Base-by-base conservation (phyloP, 2,329 filamentous ascomycete species). In the Hyphodiscus sp. region DNA sequence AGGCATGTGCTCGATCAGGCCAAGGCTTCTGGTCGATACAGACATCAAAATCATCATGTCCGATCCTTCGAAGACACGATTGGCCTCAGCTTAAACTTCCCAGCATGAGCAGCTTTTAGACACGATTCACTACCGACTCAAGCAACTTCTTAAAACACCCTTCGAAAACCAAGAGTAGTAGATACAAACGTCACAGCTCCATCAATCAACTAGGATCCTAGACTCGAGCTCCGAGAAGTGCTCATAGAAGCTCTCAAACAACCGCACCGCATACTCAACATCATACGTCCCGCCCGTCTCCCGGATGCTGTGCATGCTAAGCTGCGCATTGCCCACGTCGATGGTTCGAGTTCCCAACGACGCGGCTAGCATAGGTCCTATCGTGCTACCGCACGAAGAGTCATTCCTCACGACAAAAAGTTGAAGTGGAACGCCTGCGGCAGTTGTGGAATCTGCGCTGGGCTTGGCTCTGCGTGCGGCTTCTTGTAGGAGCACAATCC, bases 381-480 rank as follows among this genome's bases (percentile, higher is more conserved):
- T 99, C 38, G 94, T 99, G 74, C 89, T 92, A 52, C 94, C 94
- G 70, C 94, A 99, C 50, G 87, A 83, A 3, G 87, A 94, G 70
- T 99, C 94, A 71, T 99, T 99, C 67, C 91, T 83, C 46, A 97
- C 92, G 42, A 99, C 94, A 66, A 97, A 97, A 41, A 97, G 76
- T 74, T 99, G 94, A 51, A 99, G 79, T 15, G 94, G 94, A 19
- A 97, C 91, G 20, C 83, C 84, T 18, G 79, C 81, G 33, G 77
- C 74, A 46, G 80, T 82, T 8, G 57, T 61, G 0, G 63, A 64
- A 46, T 74, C 69, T 13, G 73, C 70, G 2, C 74, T 73, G 10
- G 75, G 73, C 64, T 82, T 83, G 30, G 76, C 79, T 20, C 70
- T 73, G 54, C 78, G 75, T 1, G 94, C 94, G 43, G 87, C 85